phyloP scores from a whole-genome alignment of 2,329 filamentous ascomycete species.

The Aspergillus felis region DNA sequence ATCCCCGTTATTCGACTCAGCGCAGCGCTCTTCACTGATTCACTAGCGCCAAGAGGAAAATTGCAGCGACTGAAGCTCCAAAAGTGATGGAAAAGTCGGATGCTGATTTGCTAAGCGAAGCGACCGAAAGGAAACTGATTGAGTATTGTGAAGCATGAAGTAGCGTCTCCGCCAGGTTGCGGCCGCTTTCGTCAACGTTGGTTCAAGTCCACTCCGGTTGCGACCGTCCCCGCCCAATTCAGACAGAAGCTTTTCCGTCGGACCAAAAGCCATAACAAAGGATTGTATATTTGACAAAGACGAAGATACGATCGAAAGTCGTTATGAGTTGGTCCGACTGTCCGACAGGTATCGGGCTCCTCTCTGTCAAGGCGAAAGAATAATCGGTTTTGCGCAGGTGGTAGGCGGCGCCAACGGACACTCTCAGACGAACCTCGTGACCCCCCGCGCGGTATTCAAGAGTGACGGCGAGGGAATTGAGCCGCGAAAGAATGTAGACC shows the following conservation, averaged over 20 bases:
- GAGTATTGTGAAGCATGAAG: not conserved
- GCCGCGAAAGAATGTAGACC: not conserved
- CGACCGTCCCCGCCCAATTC: constrained; percentile 13
- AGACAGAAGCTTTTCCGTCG: not conserved
- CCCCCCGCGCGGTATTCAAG: not conserved
- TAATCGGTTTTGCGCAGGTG: constrained; percentile 6
- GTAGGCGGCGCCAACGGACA: not conserved
- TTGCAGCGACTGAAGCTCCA: not conserved
- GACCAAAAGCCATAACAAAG: constrained; percentile 3
- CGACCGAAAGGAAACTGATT: not conserved
- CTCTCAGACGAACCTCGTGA: not conserved
- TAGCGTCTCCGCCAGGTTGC: constrained; percentile 1
- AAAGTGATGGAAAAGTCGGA: not conserved
- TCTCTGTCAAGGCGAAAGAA: constrained; percentile 5
- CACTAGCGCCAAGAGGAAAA: constrained; percentile 9
- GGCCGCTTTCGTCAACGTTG: constrained; percentile 17
- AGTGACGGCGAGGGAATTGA: not conserved
- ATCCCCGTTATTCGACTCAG: constrained; percentile 4
- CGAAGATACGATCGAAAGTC: not conserved
- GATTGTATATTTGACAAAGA: constrained; percentile 3
- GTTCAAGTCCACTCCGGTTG: constrained; percentile 11
- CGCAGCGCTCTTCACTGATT: not conserved
- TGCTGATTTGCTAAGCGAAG: not conserved
- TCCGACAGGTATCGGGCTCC: not conserved
- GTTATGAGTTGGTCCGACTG: not conserved